Base-by-base conservation (phyloP, 768 basidiomycete genomes). In the Leccinum variicolor region DNA sequence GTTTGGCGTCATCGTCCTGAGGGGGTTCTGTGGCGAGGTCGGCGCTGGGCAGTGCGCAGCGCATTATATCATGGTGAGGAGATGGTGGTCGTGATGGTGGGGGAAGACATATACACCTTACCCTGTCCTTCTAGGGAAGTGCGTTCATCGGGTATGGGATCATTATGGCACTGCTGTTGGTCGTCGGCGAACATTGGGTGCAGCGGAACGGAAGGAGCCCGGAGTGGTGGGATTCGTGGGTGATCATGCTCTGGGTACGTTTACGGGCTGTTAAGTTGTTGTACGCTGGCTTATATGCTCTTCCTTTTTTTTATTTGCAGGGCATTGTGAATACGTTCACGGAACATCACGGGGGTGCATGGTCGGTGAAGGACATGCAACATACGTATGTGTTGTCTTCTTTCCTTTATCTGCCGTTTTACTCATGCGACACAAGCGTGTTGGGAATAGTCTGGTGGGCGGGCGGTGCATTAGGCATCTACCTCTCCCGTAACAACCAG, bases 321-420 rank as follows among this genome's bases (percentile, higher is more conserved):
- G 70, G 56, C 31, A 56, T 64, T 84, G 88, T 97, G 56, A 96
- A 97, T 63, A 95, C 94, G 0, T 95, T 96, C 69, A 95, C 94
- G 0, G 91, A 94, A 66, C 94, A 97, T 68, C 89, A 85, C 50
- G 90, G 91, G 8, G 79, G 79, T 19, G 70, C 65, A 1, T 96
- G 94, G 94, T 89, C 85, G 3, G 88, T 87, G 53, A 94, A 96
- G 70, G 94, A 96, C 70, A 90, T 94, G 90, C 93, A 95, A 65
- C 94, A 96, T 71, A 93, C 92, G 85, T 92, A 67, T 61, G 89
- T 78, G 11, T 6, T 45, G 28, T 49, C 58, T 43, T 14, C n/a
- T 43, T 10, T 57, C 11, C 6, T 50, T 21, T 26, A 10, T 36
- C 21, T 46, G 6, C 23, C n/a, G 17, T 25, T 56, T 11, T 34